phyloP scores from a whole-genome alignment of 805 yeast species.

The Candida loeiensis region DNA sequence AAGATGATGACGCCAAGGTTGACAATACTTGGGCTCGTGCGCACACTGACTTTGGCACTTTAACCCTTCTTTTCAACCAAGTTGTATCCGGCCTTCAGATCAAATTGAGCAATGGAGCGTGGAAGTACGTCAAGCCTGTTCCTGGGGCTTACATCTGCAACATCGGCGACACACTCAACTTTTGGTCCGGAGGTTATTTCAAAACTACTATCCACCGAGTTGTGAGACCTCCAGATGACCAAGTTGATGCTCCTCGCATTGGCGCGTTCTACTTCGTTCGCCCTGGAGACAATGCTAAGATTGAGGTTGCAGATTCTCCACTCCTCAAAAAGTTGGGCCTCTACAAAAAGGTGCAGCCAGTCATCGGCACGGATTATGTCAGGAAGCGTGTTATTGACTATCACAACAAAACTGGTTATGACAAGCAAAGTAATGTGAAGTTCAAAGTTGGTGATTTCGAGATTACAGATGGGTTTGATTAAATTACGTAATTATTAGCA shows the following conservation, averaged over 20 bases:
- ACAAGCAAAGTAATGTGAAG: slow-evolving; percentile 21
- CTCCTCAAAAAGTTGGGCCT: slow-evolving; percentile 27
- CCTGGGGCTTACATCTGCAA: slow-evolving; percentile 31
- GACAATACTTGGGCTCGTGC: slow-evolving; percentile 33
- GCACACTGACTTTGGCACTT: slow-evolving; percentile 36
- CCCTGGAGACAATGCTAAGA: slow-evolving; percentile 27
- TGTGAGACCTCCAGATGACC: slow-evolving; percentile 34
- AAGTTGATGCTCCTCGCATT: slow-evolving; percentile 26
- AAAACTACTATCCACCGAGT: slow-evolving; percentile 35
- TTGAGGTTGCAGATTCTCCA: slow-evolving; percentile 31
- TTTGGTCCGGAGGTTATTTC: slow-evolving; percentile 35
- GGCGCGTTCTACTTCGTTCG: slow-evolving; percentile 36
- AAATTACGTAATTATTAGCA: no score
- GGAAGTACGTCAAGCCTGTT: slow-evolving; percentile 35
- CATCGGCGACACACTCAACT: slow-evolving; percentile 33
- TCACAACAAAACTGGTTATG: slow-evolving; percentile 20
- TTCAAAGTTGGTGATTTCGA: slow-evolving; percentile 29
- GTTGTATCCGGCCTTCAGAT: slow-evolving; percentile 36
- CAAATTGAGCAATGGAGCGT: slow-evolving; percentile 23
- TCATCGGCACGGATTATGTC: slow-evolving; percentile 29
- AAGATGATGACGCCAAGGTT: slow-evolving; percentile 28
- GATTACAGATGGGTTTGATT: slow-evolving; percentile 27
- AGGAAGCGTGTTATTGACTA: slow-evolving; percentile 27
- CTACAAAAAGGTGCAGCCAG: slow-evolving; percentile 21
- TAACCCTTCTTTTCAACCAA: slow-evolving; percentile 33